A percentile compares a stretch with the other conserved stretches of the same genome.
Conservation (phyloP, 1,284 basidiomycete genomes). For the Tilletia caries region DNA sequence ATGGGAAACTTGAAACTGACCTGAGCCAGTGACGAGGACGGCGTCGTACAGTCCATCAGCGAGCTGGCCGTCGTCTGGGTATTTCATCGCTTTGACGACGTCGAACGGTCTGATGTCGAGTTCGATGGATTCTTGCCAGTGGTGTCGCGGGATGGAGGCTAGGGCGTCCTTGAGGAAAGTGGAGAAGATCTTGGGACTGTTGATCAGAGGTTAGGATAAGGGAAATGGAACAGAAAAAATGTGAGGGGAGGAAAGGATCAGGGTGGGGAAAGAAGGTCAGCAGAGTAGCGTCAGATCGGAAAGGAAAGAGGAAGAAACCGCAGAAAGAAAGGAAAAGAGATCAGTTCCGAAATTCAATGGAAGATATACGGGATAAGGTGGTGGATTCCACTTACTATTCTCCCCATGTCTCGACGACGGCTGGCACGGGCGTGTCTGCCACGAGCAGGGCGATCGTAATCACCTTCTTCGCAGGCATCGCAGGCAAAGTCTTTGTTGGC, state of each 20-base stretch:
- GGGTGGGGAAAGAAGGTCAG: too few species aligned
- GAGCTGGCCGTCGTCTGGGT: slow-evolving; percentile 56
- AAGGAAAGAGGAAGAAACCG: too few species aligned
- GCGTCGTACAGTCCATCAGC: slow-evolving; percentile 55
- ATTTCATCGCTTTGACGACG: slow-evolving; percentile 56
- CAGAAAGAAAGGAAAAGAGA: background rate
- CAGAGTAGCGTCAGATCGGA: too few species aligned
- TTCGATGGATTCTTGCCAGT: slow-evolving; percentile 48
- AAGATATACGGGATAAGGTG: too few species aligned
- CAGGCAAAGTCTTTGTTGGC: too few species aligned
- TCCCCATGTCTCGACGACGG: slow-evolving; percentile 29
- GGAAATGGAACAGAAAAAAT: background rate
- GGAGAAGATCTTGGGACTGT: slow-evolving; percentile 44
- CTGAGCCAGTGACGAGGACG: slow-evolving; percentile 60
- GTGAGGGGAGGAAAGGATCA: too few species aligned
- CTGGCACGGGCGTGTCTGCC: slow-evolving; percentile 40
- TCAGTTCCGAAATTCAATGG: background rate
- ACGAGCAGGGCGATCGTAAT: slow-evolving; percentile 36
- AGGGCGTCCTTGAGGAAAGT: slow-evolving; percentile 40
- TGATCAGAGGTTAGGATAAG: background rate
- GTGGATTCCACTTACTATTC: slow-evolving; percentile 20
- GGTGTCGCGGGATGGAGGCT: slow-evolving; percentile 40
- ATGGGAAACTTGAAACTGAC: too few species aligned
- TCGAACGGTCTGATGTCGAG: slow-evolving; percentile 59
- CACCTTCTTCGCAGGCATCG: slow-evolving; percentile 25